Conservation (phyloP, 2,329 filamentous ascomycete genomes). For the Claviceps purpurea region DNA sequence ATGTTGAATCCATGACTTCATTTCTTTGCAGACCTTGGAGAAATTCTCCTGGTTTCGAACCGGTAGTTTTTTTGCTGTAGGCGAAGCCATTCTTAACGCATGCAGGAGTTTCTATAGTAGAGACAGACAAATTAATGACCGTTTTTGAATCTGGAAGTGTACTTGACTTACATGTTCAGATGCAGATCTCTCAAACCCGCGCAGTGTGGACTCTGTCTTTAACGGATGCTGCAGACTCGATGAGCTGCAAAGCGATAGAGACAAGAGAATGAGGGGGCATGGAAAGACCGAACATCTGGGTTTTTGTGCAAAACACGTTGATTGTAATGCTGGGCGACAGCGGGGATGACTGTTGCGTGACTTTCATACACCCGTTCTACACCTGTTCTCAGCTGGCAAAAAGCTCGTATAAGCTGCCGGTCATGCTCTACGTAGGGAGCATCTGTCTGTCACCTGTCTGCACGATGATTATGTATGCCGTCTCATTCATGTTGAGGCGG, state of each 20-base stretch:
- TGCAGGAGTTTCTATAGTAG: not conserved
- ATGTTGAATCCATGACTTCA: slow-evolving; percentile 2
- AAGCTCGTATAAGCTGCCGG: not conserved
- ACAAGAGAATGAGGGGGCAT: not conserved
- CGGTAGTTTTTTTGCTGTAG: not conserved
- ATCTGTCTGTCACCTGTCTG: too few species aligned
- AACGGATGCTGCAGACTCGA: not conserved
- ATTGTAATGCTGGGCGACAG: not conserved
- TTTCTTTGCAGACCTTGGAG: slow-evolving; percentile 3
- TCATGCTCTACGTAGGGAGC: not conserved
- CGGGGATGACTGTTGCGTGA: not conserved
- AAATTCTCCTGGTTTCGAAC: not conserved
- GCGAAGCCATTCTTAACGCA: not conserved
- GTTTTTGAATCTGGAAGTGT: not conserved
- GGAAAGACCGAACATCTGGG: not conserved
- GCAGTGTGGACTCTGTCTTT: not conserved
- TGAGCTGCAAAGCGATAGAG: not conserved
- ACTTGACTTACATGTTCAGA: not conserved
- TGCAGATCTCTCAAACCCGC: not conserved
- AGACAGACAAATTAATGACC: not conserved
- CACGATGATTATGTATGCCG: too few species aligned
- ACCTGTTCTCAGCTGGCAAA: not conserved
- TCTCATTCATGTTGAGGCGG: too few species aligned
- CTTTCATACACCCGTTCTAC: not conserved
- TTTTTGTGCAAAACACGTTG: not conserved